Conservation (phyloP, 192 early-diverging fungal genomes). For the Backusella tuberculispora region DNA sequence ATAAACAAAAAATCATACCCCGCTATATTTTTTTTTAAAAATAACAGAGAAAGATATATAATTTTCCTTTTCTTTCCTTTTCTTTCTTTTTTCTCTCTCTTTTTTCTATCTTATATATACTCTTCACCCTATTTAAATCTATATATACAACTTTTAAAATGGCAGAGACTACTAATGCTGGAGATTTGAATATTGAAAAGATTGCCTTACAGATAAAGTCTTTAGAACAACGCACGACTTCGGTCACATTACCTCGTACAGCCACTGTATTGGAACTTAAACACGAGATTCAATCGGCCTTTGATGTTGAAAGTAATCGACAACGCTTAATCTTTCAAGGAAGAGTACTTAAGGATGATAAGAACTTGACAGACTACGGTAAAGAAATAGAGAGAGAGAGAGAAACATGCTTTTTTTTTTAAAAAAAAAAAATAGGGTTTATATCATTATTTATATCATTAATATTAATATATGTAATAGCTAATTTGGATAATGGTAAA, state of each 20-base stretch:
- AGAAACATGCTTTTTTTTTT: not conserved
- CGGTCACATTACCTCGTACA: slow-evolving; percentile 42
- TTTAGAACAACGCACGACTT: slow-evolving; percentile 36
- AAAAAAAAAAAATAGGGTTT: too few relatives aligned
- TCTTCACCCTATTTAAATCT: too few relatives aligned
- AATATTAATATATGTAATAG: not conserved
- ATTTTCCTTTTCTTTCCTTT: too few relatives aligned
- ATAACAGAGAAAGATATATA: too few relatives aligned
- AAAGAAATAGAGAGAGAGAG: not conserved
- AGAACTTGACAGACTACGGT: slow-evolving; percentile 50
- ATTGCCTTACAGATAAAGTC: slow-evolving; percentile 35
- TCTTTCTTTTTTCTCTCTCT: too few relatives aligned
- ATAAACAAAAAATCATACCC: too few relatives aligned
- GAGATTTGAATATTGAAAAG: slow-evolving; percentile 13
- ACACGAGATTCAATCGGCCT: slow-evolving; percentile 41
- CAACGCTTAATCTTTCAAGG: slow-evolving; percentile 56
- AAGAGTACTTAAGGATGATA: slow-evolving; percentile 49
- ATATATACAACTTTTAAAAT: not conserved
- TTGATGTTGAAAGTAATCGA: slow-evolving; percentile 45
- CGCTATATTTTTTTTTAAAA: too few relatives aligned
- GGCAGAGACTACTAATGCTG: not conserved
- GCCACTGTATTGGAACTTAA: slow-evolving; percentile 52
- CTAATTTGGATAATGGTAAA: slow-evolving; percentile 51
- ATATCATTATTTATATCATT: too few relatives aligned
- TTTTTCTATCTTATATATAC: too few relatives aligned